phyloP scores from a whole-genome alignment of 768 basidiomycete species.

The Lactarius indigo region DNA sequence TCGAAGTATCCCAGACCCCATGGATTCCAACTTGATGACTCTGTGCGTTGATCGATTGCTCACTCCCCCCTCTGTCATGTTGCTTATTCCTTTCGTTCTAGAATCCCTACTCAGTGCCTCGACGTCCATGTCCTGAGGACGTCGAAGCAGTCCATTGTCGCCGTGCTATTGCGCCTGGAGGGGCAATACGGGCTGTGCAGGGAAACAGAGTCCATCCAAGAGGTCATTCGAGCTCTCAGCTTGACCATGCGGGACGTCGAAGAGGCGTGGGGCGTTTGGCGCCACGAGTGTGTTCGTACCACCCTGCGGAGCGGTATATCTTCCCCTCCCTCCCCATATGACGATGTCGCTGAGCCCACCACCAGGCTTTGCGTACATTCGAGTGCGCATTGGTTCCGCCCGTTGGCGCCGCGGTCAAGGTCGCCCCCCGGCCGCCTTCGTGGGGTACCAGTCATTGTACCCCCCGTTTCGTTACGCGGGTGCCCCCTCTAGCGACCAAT shows the following conservation, averaged over 20 bases:
- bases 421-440: not conserved
- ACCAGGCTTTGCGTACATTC: slow-evolving; percentile 8
- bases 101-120: not conserved
- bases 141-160: not conserved
- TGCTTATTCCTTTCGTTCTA: not conserved
- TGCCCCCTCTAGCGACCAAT: no score
- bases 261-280: slow-evolving; percentile 2
- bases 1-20: not conserved
- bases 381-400: not conserved
- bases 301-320: not conserved
- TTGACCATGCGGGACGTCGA: slow-evolving; percentile 9
- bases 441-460: not conserved
- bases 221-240: not conserved
- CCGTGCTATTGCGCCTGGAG: not conserved
- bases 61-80: no score
- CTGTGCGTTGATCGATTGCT: slow-evolving; percentile 3
- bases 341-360: not conserved
- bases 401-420: slow-evolving; percentile 3
- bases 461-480: not conserved
- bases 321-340: not conserved
- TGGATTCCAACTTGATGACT: not conserved
- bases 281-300: not conserved
- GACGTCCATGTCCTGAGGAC: slow-evolving; percentile 12
- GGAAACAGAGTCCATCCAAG: not conserved
- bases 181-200: not conserved